Conservation (phyloP, 352 stramenopile species). For the Phytopythium delawarense region DNA sequence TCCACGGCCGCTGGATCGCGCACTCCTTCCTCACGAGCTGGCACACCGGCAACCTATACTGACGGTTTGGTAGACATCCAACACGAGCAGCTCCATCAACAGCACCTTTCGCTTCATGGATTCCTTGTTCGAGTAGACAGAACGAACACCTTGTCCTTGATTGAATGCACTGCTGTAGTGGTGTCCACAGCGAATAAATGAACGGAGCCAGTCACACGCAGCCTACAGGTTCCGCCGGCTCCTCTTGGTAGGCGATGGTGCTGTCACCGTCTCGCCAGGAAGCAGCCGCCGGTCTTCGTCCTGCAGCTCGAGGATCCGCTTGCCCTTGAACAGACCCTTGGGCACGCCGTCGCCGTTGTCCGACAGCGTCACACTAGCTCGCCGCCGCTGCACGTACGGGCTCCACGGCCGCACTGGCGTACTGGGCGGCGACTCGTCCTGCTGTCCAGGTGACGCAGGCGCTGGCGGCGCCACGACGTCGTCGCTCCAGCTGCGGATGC, state of each 20-base stretch:
- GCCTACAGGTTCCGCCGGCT: conserved; percentile 29
- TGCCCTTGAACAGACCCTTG: conserved; percentile 50
- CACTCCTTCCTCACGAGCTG: background rate
- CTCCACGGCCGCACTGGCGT: conserved; percentile 4
- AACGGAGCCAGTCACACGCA: background rate
- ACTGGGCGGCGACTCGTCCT: background rate
- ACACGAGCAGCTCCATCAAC: background rate
- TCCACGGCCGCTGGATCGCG: conserved; percentile 2
- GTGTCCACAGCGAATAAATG: conserved; percentile 1
- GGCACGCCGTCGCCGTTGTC: conserved; percentile 23
- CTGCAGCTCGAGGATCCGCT: conserved; percentile 70
- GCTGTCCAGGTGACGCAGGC: background rate
- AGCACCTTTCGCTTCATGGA: background rate
- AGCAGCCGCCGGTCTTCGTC: conserved; percentile 69
- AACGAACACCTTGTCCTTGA: background rate
- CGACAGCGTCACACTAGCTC: conserved; percentile 8
- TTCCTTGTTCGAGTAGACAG: background rate
- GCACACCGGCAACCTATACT: background rate
- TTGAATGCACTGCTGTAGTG: background rate
- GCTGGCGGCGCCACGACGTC: background rate
- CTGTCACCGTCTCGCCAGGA: conserved; percentile 37
- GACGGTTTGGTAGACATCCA: background rate
- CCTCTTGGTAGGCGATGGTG: conserved; percentile 50
- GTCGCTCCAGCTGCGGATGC: conserved; percentile 5
- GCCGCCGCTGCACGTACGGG: conserved; percentile 1